Evolutionary conservation across 139 green algal species (phyloP), one percentile per base, ranked within the genome.

Genomic region (Microglena sp.): DNA sequence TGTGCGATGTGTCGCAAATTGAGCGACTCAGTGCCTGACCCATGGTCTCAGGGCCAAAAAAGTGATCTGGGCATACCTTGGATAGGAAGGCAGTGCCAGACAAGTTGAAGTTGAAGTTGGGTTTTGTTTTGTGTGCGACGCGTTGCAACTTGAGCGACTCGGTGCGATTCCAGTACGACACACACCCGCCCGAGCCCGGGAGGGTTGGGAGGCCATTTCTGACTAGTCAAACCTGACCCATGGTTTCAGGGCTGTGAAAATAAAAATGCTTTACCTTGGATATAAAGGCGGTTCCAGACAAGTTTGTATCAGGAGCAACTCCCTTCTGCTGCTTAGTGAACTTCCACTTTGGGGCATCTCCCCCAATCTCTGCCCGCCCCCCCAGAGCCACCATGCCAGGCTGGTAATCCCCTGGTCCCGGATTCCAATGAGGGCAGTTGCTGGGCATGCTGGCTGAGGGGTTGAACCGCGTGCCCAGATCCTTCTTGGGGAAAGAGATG

Each of bases 371-470:
- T n/a, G 21, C 7, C 57, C n/a, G 32, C 1, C 28, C 7, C 5
- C 66, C 66, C 2, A 33, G 40, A n/a, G 55, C n/a, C 1, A 67
- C 7, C 11, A 27, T 45, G 32, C 24, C n/a, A 4, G 56, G 44
- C 22, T 71, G 29, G 55, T 78, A 78, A 34, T 68, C 28, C n/a
- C 66, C 67, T 26, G 72, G 66, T 1, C 66, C 72, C 22, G 72
- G 72, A 31, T 78, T 74, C 66, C 62, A 66, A 7, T 67, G 32
- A 1, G 71, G 71, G 2, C 33, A 27, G 54, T 77, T 77, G 65
- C 11, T 34, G 4, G 71, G 63, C 40, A 45, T 4, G 24, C 55
- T 60, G 3, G 71, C 71, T 54, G 24, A 63, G 22, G 50, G 40
- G 54, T 55, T 66, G 31, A 53, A 65, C 30, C 71, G 65, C 5